These are phyloP conservation scores for Arthrinium phaeospermum DNA, from an alignment of 2,329 filamentous ascomycete species.

Conservation along the genomic window DNA sequence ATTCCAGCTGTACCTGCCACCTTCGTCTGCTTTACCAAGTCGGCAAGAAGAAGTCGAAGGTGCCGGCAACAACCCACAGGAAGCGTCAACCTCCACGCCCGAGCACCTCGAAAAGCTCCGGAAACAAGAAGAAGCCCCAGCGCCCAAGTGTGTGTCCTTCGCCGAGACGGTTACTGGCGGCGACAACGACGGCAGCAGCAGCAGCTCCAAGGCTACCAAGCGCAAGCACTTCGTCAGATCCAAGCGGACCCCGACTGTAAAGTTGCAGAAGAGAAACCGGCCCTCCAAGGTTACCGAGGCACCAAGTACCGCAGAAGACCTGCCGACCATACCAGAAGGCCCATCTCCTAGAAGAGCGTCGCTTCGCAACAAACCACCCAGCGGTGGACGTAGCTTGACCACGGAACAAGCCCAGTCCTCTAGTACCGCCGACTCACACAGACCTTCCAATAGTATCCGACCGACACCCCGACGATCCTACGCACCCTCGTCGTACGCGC, in stretches of 20 bases:
- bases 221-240: constrained; percentile 31
- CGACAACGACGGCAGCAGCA: background rate
- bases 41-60: constrained; percentile 23
- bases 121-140: constrained; percentile 45
- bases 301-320: constrained; percentile 43
- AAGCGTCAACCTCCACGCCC: constrained; percentile 39
- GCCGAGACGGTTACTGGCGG: constrained; percentile 18
- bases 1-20: constrained; percentile 29
- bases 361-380: constrained; percentile 39
- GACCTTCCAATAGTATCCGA: constrained; percentile 49
- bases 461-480: constrained; percentile 53
- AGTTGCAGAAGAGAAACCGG: constrained; percentile 53
- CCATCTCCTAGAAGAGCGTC: constrained; percentile 49
- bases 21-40: constrained; percentile 34
- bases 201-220: constrained; percentile 25
- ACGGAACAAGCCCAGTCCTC: constrained; percentile 24
- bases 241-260: constrained; percentile 48
- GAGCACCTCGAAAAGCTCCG: constrained; percentile 43
- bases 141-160: constrained; percentile 29
- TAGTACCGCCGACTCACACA: constrained; percentile 48
- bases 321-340: constrained; percentile 60
- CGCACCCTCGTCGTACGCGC: constrained; percentile 50
- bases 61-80: constrained; percentile 31
- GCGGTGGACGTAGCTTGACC: constrained; percentile 24
- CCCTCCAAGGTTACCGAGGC: constrained; percentile 37